Conservation (phyloP, 2,329 filamentous ascomycete genomes). For the Mycocentrospora acerina region DNA sequence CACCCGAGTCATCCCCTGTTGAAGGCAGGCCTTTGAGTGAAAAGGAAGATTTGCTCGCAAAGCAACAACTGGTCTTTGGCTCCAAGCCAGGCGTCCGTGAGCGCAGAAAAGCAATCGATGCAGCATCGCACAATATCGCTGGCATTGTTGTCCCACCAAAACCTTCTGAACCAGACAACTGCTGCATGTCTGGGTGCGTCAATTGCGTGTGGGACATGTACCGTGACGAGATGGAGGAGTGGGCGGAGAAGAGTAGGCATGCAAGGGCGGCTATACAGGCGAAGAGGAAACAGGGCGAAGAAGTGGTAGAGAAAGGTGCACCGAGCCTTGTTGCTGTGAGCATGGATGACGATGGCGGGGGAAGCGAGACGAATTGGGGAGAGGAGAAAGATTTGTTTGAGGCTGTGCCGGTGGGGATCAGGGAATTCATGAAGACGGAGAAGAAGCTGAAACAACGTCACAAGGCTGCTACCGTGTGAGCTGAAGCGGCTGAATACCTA, state of each 20-base stretch:
- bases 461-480: constrained; percentile 43
- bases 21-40: constrained; percentile 48
- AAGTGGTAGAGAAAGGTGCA: constrained; percentile 38
- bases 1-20: constrained; percentile 33
- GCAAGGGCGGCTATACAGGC: constrained; percentile 59
- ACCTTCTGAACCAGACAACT: constrained; percentile 92
- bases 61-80: constrained; percentile 76
- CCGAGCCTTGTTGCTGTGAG: constrained; percentile 56
- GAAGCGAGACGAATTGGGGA: constrained; percentile 69
- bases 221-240: constrained; percentile 89
- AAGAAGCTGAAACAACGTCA: constrained; percentile 83
- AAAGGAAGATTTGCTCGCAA: constrained; percentile 57
- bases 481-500: constrained; percentile 12
- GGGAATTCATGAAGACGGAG: constrained; percentile 97
- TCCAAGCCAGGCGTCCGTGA: constrained; percentile 76
- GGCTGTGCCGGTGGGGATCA: constrained; percentile 84
- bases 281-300: constrained; percentile 26
- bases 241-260: constrained; percentile 66
- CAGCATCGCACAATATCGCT: constrained; percentile 66
- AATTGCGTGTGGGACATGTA: constrained; percentile 96
- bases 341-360: constrained; percentile 80
- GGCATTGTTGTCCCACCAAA: constrained; percentile 81
- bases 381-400: constrained; percentile 62
- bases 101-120: constrained; percentile 61
- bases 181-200: constrained; percentile 98